These are phyloP conservation scores for Gaillardinia entomophila DNA, from an alignment of 805 yeast species.

Conservation along the genomic window DNA sequence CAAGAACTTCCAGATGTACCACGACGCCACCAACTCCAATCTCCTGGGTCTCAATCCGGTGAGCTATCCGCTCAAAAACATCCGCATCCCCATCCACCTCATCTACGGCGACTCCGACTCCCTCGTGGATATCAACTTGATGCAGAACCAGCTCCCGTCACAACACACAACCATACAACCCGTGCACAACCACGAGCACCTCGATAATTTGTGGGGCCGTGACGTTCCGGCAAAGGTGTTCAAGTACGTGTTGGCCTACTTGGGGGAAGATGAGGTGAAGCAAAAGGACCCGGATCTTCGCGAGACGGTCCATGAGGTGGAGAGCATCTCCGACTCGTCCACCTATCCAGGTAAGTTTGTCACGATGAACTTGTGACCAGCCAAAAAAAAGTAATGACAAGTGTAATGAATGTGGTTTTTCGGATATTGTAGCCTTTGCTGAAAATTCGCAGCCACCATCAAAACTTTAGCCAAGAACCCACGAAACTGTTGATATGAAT, in stretches of 20 bases:
- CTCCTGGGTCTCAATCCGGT: constrained; percentile 27
- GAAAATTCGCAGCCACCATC: too few species aligned
- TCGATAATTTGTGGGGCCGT: constrained; percentile 86
- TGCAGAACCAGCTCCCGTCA: constrained; percentile 63
- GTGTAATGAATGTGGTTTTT: too few species aligned
- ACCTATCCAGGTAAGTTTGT: too few species aligned
- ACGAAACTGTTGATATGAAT: too few species aligned
- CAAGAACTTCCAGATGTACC: constrained; percentile 82
- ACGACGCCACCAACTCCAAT: constrained; percentile 37
- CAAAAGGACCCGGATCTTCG: too few species aligned
- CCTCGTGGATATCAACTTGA: constrained; percentile 76
- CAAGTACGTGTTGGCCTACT: constrained; percentile 18
- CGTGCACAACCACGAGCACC: constrained; percentile 73
- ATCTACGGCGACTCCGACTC: constrained; percentile 80
- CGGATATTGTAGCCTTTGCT: too few species aligned
- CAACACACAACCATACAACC: constrained; percentile 46
- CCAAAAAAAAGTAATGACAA: too few species aligned
- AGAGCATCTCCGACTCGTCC: too few species aligned
- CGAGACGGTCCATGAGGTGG: too few species aligned
- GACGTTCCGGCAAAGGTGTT: constrained; percentile 42
- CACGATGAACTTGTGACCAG: too few species aligned
- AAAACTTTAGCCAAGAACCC: too few species aligned
- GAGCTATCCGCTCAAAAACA: constrained; percentile 34
- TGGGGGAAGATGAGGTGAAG: constrained; percentile 6
- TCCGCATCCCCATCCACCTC: constrained; percentile 61